Base-by-base conservation (phyloP, 225 moss, liverwort and hornwort species). In the Climacium dendroides region DNA sequence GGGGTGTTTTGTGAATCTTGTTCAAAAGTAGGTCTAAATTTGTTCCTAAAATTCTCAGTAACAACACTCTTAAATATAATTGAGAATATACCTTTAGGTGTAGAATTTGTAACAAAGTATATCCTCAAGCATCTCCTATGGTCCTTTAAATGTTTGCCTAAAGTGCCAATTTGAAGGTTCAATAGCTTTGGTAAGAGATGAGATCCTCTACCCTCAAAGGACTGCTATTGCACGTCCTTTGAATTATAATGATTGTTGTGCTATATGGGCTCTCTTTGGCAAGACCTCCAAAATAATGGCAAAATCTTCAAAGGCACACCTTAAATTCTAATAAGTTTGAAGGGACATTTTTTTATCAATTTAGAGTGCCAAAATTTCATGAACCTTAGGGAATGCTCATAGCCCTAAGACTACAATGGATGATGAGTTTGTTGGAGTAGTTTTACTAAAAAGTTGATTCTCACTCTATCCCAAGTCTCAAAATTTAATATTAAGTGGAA, bases 171-270 rank as follows among this genome's bases (percentile, higher is more conserved):
- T 43, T 43, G 6, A 28, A 71, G 9, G 16, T 71, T 0, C 4
- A 1, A 15, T 5, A 43, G 1, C 9, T 43, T 71, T 71, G 43
- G 28, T 5, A 71, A 43, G 26, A 43, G 9, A 9, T 28, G 16
- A 43, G 3, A 69, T 25, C 0, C 8, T 3, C 0, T 19, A 1
- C 4, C 15, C 41, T 1, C 14, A 43, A 2, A 1, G n/a, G n/a
- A n/a, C n/a, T 3, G 0, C 0, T 43, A 7, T 2, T 28, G 4
- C 3, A 3, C 9, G 3, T 43, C 5, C 0, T 0, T 2, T 15
- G 9, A 43, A 26, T 15, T 71, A 1, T 43, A 1, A 71, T 41
- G 43, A 43, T 0, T 26, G 9, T 0, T 1, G 5, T n/a, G n/a
- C n/a, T n/a, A n/a, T n/a, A n/a, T n/a, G n/a, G n/a, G n/a, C n/a